Evolutionary conservation across 2,329 filamentous ascomycete genomes (phyloP).

Genomic region (Penicillium capsulatum): DNA sequence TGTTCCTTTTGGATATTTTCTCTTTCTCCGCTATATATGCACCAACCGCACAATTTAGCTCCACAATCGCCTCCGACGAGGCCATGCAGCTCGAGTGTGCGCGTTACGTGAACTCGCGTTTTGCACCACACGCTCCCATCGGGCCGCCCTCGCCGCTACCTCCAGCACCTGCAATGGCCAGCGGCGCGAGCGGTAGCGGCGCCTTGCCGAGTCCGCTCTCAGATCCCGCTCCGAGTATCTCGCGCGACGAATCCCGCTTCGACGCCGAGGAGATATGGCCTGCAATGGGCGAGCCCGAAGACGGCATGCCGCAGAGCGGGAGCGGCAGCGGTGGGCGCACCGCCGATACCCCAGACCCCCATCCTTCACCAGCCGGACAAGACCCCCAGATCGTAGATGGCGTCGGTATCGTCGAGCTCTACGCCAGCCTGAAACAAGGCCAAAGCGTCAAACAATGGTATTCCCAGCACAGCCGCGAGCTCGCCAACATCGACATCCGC

Average conservation of each 20-base stretch:
- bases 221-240: slow-evolving; percentile 19
- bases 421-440: slow-evolving; percentile 77
- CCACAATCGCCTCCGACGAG: slow-evolving; percentile 68
- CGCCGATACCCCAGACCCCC: slow-evolving; percentile 10
- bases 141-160: slow-evolving; percentile 22
- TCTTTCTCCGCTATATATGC: slow-evolving; percentile 92
- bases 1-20: slow-evolving; percentile 89
- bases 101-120: slow-evolving; percentile 67
- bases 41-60: slow-evolving; percentile 69
- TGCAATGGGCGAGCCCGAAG: slow-evolving; percentile 32
- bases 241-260: slow-evolving; percentile 19
- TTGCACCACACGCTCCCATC: slow-evolving; percentile 33
- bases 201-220: slow-evolving; percentile 17
- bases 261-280: slow-evolving; percentile 44
- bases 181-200: slow-evolving; percentile 15
- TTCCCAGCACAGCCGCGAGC: slow-evolving; percentile 64
- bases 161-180: slow-evolving; percentile 12
- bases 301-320: slow-evolving; percentile 14
- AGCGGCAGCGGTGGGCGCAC: slow-evolving; percentile 11
- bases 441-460: slow-evolving; percentile 86
- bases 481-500: slow-evolving; percentile 77
- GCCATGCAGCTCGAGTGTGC: slow-evolving; percentile 83
- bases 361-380: slow-evolving; percentile 6
- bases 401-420: slow-evolving; percentile 67
- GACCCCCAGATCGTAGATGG: slow-evolving; percentile 37